Base-by-base conservation (phyloP, 2,329 filamentous ascomycete species). In the Diplodia seriata region DNA sequence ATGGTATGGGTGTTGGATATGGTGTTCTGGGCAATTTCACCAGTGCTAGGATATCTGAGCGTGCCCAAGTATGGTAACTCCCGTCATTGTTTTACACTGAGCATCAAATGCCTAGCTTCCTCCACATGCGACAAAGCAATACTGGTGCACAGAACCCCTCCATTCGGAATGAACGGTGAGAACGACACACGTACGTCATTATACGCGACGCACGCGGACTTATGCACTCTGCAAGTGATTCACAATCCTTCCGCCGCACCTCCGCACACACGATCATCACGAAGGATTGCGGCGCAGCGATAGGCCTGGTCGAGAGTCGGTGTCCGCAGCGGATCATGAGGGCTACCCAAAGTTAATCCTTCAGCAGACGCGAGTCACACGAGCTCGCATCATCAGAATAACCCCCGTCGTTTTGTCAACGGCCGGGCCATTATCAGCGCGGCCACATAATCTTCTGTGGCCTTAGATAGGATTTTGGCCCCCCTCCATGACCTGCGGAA, bases 161-260 rank as follows among this genome's bases (percentile, higher is more conserved):
- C 18, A 47, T 47, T n/a, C 18, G 40, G n/a, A 12, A 38, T 11
- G 31, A 38, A 11, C 36, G 9, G 18, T 18, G 40, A 6, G 15
- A 47, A 47, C 12, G 18, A 9, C 40, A 47, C 40, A 18, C 8
- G 40, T 47, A 47, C 40, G 40, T 47, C 40, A 47, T 47, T 18
- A 47, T 9, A 47, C 40, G 38, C 38, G 18, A 43, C n/a, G 14
- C 14, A 43, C 38, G 40, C 40, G 6, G 18, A 47, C 18, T 47
- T 12, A 47, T 47, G 40, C 40, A 47, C 40, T n/a, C 40, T 47
- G 40, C 40, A 47, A 47, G 40, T 47, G 40, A 47, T 47, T 47
- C n/a, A n/a, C 40, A 47, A 47, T 47, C 40, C 40, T 47, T 47
- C 40, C 40, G 40, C 18, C 40, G 40, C 40, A 47, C 40, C 15